phyloP scores from a whole-genome alignment of 352 stramenopile genomes.

The Phytophthora palmivora region DNA sequence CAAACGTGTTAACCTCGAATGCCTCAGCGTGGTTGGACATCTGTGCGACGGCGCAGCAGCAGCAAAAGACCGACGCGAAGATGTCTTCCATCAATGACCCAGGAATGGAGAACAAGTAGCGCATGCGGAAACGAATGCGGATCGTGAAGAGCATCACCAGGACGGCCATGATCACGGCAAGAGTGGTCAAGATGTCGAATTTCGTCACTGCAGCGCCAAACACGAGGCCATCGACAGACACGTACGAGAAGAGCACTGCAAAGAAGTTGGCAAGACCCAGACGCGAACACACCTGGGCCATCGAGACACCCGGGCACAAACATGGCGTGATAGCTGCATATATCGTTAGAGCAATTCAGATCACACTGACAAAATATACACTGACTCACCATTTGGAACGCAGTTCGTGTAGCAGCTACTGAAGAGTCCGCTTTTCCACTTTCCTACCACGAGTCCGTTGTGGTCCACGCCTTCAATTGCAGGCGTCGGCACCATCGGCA shows the following conservation, averaged over 20 bases:
- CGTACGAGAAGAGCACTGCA: slow-evolving; percentile 39
- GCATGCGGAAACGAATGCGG: slow-evolving; percentile 61
- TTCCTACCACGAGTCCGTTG: slow-evolving; percentile 51
- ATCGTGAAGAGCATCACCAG: slow-evolving; percentile 42
- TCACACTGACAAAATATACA: background rate
- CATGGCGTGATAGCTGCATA: slow-evolving; percentile 42
- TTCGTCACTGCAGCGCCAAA: slow-evolving; percentile 38
- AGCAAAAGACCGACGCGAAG: slow-evolving; percentile 40
- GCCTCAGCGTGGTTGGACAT: slow-evolving; percentile 61
- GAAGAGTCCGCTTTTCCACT: slow-evolving; percentile 47
- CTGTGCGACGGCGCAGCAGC: slow-evolving; percentile 55
- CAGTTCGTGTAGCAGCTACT: slow-evolving; percentile 37
- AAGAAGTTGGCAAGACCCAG: slow-evolving; percentile 52
- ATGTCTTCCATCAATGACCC: slow-evolving; percentile 50
- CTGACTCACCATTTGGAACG: slow-evolving; percentile 43
- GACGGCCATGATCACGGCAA: slow-evolving; percentile 43
- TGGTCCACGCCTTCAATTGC: slow-evolving; percentile 41
- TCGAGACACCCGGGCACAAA: slow-evolving; percentile 49
- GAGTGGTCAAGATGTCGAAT: slow-evolving; percentile 36
- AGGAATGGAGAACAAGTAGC: slow-evolving; percentile 61
- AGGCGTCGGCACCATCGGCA: slow-evolving; percentile 33
- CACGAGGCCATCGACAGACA: slow-evolving; percentile 42
- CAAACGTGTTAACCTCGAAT: slow-evolving; percentile 43
- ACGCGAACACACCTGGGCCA: slow-evolving; percentile 56
- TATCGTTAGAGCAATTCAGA: background rate